Evolutionary conservation across 2,329 filamentous ascomycete genomes (phyloP), one percentile per base, ranked within the genome.

Genomic region (Aspergillus unguis): DNA sequence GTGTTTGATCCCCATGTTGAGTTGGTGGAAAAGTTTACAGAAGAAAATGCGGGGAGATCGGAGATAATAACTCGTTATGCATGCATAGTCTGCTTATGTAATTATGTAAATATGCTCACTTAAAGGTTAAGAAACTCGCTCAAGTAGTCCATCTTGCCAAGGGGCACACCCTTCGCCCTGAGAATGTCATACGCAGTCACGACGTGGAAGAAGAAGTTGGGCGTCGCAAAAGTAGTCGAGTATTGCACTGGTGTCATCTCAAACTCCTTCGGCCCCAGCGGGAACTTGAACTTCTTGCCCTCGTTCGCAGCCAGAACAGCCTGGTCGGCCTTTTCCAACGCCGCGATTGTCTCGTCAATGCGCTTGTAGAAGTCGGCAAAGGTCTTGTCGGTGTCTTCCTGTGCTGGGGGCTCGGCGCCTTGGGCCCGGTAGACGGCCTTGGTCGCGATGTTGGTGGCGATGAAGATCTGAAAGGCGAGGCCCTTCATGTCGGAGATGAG

Each of bases 201-300:
- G 10, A 81, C 58, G 64, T 88, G 85, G 69, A 88, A 88, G 71
- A 77, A 85, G 59, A 86, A 68, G 62, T 87, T 85, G 25, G 85
- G 83, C 40, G 84, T 50, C 3, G 70, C 75, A 65, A 77, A 82
- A 3, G 69, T 69, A 37, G 69, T 62, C 25, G 81, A 62, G 62
- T 82, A 86, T 2, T 72, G 67, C 50, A 71, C 58, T 0, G 68
- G 75, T 2, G 71, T 71, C 10, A 79, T 75, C 52, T 71, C 72
- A 5, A 64, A 44, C 47, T 77, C 69, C 3, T 61, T 56, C 7
- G 50, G 50, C 6, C 63, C 59, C 1, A 65, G 59, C 40, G 68
- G 63, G 33, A 80, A 54, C 4, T 67, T 54, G 6, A 80, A 61
- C 55, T 76, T 69, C 2, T 59, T 56, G 0, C 68, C 64, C 50